Base-by-base conservation (phyloP, 2,329 filamentous ascomycete genomes). In the Dothistroma septosporum region DNA sequence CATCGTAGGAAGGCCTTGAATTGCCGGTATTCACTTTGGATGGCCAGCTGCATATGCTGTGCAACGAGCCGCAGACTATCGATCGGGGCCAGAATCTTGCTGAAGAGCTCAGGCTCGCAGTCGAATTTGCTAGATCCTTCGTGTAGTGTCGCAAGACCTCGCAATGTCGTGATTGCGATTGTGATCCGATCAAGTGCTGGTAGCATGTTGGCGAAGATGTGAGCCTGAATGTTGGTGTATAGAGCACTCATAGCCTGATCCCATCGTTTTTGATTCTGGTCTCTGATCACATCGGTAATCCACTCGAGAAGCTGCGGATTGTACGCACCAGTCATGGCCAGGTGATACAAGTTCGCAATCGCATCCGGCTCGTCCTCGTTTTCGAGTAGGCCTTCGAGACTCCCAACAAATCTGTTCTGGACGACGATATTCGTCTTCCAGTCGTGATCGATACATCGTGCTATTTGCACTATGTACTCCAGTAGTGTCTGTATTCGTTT, bases 141-240 rank as follows among this genome's bases (percentile, higher is more conserved):
- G 71, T 93, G 85, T 68, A 92, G 96, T 62, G 85, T 86, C 3
- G 92, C 91, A 12, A 97, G 84, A 0, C 94, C 93, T 22, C 89
- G 85, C 1, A 99, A 83, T 12, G 91, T 87, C 66, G 89, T 91
- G 31, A 96, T 83, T 33, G 96, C 87, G 24, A 97, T 86, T 52
- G 85, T 84, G 66, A 89, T 89, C 56, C 93, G 86, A 68, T 97
- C 92, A 1, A 97, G 80, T 0, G 91, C 91, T 0, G 94, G 94
- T 2, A 97, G 81, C 55, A 97, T 86, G 73, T 95, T 92, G 71
- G 96, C 88, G 70, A 96, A 92, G 0, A 92, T 81, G 12, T 97
- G 81, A 56, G 85, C 84, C 54, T 91, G 85, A 10, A 97, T 82
- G 57, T 86, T 88, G 61, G 90, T 87, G 21, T 97, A 87, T 0